Percentiles rank a stretch among this genome's conserved stretches.
These are phyloP conservation scores for Entonaema liquescens DNA, from an alignment of 495 filamentous ascomycete species.

Conservation along the genomic window DNA sequence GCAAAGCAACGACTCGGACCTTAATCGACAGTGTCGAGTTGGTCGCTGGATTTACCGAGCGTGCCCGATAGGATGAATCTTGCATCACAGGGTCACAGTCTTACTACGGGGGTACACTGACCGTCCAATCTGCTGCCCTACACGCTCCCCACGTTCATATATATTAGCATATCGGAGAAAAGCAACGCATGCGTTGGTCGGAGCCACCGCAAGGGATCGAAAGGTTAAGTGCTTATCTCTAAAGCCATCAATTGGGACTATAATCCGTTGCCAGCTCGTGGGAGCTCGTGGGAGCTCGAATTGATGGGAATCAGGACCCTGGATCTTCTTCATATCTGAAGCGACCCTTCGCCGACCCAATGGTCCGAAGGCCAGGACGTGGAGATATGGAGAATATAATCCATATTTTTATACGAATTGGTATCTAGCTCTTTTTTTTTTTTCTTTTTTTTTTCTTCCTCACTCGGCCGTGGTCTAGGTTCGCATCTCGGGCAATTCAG, in stretches of 20 bases:
- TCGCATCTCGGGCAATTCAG: slow-evolving; percentile 25
- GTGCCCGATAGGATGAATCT: slow-evolving; percentile 32
- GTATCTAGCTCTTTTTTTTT: slow-evolving; percentile 6
- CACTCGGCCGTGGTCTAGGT: neutral
- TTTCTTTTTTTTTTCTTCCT: neutral
- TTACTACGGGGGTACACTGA: slow-evolving; percentile 37
- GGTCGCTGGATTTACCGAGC: slow-evolving; percentile 33
- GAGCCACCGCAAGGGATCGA: slow-evolving; percentile 29
- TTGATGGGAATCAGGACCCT: slow-evolving; percentile 22
- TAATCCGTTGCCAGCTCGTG: neutral
- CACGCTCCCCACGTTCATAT: slow-evolving; percentile 36
- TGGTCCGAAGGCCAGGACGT: slow-evolving; percentile 21
- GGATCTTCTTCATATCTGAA: slow-evolving; percentile 29
- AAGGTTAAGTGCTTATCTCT: slow-evolving; percentile 32
- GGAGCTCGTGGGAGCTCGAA: slow-evolving; percentile 23
- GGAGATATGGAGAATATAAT: slow-evolving; percentile 20
- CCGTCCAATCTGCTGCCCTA: slow-evolving; percentile 27
- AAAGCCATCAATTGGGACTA: slow-evolving; percentile 31
- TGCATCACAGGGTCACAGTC: slow-evolving; percentile 38
- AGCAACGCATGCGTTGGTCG: slow-evolving; percentile 35
- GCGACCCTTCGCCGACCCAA: slow-evolving; percentile 10
- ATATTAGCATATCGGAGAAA: slow-evolving; percentile 41
- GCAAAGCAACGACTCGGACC: slow-evolving; percentile 23
- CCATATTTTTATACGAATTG: slow-evolving; percentile 30
- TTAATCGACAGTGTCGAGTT: slow-evolving; percentile 25